Evolutionary conservation across 352 stramenopile genomes (phyloP), one percentile per base, ranked within the genome.

Genomic region (Hyaloperonospora arabidopsidis): DNA sequence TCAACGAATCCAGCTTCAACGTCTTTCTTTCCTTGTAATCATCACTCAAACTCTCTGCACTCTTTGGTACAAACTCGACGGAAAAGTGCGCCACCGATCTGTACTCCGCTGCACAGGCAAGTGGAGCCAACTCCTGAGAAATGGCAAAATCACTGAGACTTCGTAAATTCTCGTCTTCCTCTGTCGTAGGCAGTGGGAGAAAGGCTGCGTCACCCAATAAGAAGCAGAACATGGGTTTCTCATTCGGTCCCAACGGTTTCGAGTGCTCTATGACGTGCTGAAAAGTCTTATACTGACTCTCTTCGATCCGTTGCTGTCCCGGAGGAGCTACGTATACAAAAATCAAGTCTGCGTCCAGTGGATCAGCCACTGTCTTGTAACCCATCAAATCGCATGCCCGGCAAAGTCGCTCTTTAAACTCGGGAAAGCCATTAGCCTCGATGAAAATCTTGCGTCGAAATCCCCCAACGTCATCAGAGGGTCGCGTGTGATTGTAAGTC

Each of bases 91-190:
- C 72, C 25, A 87, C 55, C 0, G 74, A 79, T 28, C 63, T 51
- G 58, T 85, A 89, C 19, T 62, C 45, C 1, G 67, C 76, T 1
- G 62, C 51, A 21, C 70, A 49, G 12, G 84, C 67, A 52, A 77
- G 53, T 19, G 69, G 79, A 17, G 67, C 64, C 13, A 93, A 68
- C 32, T 84, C 63, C 49, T 89, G 83, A 5, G 80, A 86, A 50
- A 91, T 86, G 19, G 80, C 83, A 57, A 93, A 89, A 47, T 79
- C 80, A 50, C 79, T 89, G 7, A 93, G 63, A 14, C 79, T 79
- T 22, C 83, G 67, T 40, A 79, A 25, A 0, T 71, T 60, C 52
- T 89, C 79, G 2, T 66, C 57, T 41, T 89, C 83, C 21, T 76
- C 69, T 19, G 65, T 72, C 17, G 57, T 57, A 0, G 74, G 68